Percentiles rank a stretch among this genome's conserved stretches.
These are phyloP conservation scores for Podaxis rugospora DNA, from an alignment of 768 basidiomycete genomes.

Conservation along the genomic window DNA sequence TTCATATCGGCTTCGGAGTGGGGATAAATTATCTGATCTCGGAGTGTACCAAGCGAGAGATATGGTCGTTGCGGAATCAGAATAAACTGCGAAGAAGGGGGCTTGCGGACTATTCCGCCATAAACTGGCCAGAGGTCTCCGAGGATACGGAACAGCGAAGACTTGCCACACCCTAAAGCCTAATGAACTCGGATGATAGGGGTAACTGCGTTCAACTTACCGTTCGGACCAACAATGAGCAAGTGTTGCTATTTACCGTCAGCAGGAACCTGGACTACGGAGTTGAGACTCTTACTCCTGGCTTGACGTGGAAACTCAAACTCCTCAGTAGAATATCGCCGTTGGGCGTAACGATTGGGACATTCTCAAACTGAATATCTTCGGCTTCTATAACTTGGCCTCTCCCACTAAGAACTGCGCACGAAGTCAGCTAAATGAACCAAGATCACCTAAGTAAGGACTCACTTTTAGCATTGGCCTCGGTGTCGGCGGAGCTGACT, in stretches of 20 bases:
- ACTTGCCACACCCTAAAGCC: constrained; percentile 73
- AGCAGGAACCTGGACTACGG: background rate
- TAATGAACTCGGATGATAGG: background rate
- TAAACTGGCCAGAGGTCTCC: constrained; percentile 92
- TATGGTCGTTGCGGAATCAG: constrained; percentile 96
- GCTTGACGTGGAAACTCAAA: constrained; percentile 86
- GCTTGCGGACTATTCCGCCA: constrained; percentile 85
- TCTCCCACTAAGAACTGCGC: constrained; percentile 68
- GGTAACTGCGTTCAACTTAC: constrained; percentile 29
- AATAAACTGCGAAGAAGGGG: constrained; percentile 83
- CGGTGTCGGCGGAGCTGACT: constrained; percentile 67
- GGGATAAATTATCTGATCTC: constrained; percentile 97
- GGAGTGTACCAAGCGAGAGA: constrained; percentile 86
- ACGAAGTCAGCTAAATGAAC: background rate
- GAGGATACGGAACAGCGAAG: constrained; percentile 90
- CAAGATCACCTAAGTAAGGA: background rate
- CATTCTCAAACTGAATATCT: constrained; percentile 87
- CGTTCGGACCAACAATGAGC: constrained; percentile 93
- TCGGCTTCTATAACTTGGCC: constrained; percentile 81
- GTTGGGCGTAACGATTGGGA: constrained; percentile 95
- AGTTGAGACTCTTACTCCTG: constrained; percentile 52
- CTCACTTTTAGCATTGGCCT: constrained; percentile 75
- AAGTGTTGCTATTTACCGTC: constrained; percentile 66
- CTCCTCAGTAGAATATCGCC: constrained; percentile 86
- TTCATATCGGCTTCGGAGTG: constrained; percentile 81